Base-by-base conservation (phyloP, 129 eudicot genomes). In the Logfia minima region DNA sequence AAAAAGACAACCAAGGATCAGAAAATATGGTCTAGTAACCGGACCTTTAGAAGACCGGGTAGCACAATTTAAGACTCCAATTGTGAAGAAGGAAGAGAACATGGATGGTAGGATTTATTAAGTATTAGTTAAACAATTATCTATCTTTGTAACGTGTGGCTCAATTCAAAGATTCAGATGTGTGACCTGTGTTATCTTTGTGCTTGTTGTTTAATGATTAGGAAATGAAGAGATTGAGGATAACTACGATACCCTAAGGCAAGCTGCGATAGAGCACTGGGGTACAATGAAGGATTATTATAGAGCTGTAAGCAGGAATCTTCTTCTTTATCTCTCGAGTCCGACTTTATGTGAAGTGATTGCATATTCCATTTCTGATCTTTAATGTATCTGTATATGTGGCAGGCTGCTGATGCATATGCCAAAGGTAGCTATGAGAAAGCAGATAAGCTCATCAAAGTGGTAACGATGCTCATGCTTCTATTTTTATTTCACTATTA, bases 341-440 rank as follows among this genome's bases (percentile, higher is more conserved):
- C 8, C 24, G 39, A 9, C 22, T 35, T 66, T 9, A 43, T 34
- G 65, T 73, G 31, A 70, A 51, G 7, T 11, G 68, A 60, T 17
- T 6, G 37, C 62, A 48, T 71, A 24, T 43, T 80, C 63, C 39
- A 8, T 64, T 70, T 76, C 34, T 75, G 34, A 31, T 68, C 23
- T 22, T 61, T 68, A 43, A 60, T 60, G 24, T 41, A 4, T 26
- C 6, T 66, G 72, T 22, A 41, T 28, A 60, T 32, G 52, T 75
- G 86, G 71, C 88, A 93, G 96, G 93, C 96, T 80, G 77, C 81
- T 74, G 95, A 88, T 24, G 92, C 95, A 29, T 90, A 70, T 70
- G 78, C 75, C 3, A 75, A 79, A 70, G 88, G 88, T 77, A 83
- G 80, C 68, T 56, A 53, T 53, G 85, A 14, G 55, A 85, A 56